Evolutionary conservation across 176 grass and related monocot species (phyloP).

Genomic region (Juncus effusus): DNA sequence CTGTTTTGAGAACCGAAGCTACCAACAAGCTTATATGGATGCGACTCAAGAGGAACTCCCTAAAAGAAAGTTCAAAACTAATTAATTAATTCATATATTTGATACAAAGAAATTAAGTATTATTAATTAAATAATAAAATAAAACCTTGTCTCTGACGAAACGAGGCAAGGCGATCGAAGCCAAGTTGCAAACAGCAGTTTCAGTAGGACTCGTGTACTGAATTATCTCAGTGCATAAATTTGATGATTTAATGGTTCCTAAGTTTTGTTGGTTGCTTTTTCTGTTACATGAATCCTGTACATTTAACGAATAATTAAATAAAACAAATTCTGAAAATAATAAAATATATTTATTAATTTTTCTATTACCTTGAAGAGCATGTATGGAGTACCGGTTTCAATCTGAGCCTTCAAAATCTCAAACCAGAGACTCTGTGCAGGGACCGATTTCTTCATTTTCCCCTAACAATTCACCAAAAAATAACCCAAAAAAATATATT

Average conservation of each 20-base stretch:
- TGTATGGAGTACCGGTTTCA: constrained; percentile 97
- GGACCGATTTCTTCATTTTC: constrained; percentile 83
- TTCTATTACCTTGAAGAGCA: constrained; percentile 89
- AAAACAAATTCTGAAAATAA: not conserved
- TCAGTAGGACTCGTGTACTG: constrained; percentile 89
- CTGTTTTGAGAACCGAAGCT: constrained; percentile 73
- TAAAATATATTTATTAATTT: not conserved
- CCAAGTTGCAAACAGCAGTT: constrained; percentile 90
- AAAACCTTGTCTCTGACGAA: constrained; percentile 94
- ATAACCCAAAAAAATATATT: not conserved
- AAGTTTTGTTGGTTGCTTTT: constrained; percentile 99
- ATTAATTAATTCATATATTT: constrained; percentile 6
- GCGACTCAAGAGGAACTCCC: constrained; percentile 80
- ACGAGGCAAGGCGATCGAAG: constrained; percentile 95
- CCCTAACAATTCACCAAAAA: constrained; percentile 44
- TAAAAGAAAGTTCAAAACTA: constrained; percentile 28
- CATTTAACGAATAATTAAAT: constrained; percentile 5
- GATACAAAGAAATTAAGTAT: not conserved
- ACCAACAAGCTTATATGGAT: constrained; percentile 88
- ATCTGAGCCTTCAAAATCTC: constrained; percentile 98
- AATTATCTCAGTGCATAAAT: constrained; percentile 96
- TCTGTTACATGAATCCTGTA: constrained; percentile 94
- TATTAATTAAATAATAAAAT: not conserved
- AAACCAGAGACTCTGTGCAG: constrained; percentile 95
- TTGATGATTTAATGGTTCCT: constrained; percentile 96